Base-by-base conservation (phyloP, 2,329 filamentous ascomycete genomes). In the Alternaria gansuensis region DNA sequence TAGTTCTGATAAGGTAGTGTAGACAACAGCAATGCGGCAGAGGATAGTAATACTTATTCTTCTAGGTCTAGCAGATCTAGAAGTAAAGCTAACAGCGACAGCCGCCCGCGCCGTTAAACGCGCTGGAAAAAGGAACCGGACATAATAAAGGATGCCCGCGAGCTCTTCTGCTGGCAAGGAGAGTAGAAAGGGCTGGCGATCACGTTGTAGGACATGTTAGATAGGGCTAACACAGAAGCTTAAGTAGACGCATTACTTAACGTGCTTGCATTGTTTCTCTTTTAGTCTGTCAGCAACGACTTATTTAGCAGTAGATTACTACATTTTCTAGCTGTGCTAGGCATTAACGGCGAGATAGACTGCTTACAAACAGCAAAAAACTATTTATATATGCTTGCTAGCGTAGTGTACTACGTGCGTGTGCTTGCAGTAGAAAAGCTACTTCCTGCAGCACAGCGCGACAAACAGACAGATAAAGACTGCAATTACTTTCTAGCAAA, bases 371-470 rank as follows among this genome's bases (percentile, higher is more conserved):
- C 34, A 6, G 49, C 33, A 44, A 64, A 51, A 46, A 57, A 66
- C 31, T 66, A 43, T 17, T 67, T 28, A 9, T 67, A 69, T 23
- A 67, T 64, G 17, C 59, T 67, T 8, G 54, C 58, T n/a, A 28
- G 64, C 10, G 37, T 68, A 2, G 52, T 69, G 2, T 67, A 69
- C 54, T 69, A 33, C 29, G 46, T 54, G 4, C 51, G 63, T 3
- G 61, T 70, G 33, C 36, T 72, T n/a, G 55, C n/a, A 10, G 36
- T 64, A 14, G 59, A 70, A 44, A 53, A 57, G 26, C 54, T 69
- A 14, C 59, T 70, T 3, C 66, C 52, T 7, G 49, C 9, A 39
- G 36, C 17, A 10, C 2, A 23, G 36, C 36, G 36, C 9, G n/a
- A 64, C 10, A 41, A 56, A 14, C 40, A 69, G 53, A 57, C 34